Evolutionary conservation across 257 asterid species (phyloP), one percentile per base, ranked within the genome.

Genomic region (Gardenia jasminoides): DNA sequence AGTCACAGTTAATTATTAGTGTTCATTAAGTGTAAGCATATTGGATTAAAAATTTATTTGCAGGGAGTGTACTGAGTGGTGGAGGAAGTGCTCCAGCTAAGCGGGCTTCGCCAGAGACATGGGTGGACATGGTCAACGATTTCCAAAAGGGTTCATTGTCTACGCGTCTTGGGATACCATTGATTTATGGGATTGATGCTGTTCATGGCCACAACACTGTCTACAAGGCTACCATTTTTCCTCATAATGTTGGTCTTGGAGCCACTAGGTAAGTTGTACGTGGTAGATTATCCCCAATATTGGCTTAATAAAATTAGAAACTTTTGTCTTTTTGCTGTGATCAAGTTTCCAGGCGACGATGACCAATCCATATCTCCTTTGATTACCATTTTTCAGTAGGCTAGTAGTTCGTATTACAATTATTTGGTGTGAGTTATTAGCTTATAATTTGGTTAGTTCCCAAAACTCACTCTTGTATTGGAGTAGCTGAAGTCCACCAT

Each of bases 11-110:
- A 15, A 26, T 19, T 33, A 47, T 0, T 8, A 28, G 58, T 13
- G 59, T 64, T 11, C 66, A 4, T 36, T 36, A 36, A 2, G 41
- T 36, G 41, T 36, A 2, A 4, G 2, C 41, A 4, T 36, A 2
- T 36, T 36, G 41, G 41, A 36, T 36, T 36, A 36, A 36, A 36
- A 36, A 36, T 2, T 36, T 33, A 54, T 30, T 83, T 67, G 74
- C 81, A 91, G 97, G 96, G 75, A 91, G 96, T 78, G 70, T 91
- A 58, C 48, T 91, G 86, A 91, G 96, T 66, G 96, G 93, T 7
- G 96, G 96, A 78, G 96, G 96, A 0, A 89, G 96, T 80, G 80
- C 86, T 72, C 96, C 96, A 0, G 88, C 89, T 22, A 84, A 83
- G 46, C 66, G 76, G 39, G 92, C 93, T 0, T 81, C 93, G 8